phyloP scores from a whole-genome alignment of 257 asterid genomes.

The Phtheirospermum japonicum region DNA sequence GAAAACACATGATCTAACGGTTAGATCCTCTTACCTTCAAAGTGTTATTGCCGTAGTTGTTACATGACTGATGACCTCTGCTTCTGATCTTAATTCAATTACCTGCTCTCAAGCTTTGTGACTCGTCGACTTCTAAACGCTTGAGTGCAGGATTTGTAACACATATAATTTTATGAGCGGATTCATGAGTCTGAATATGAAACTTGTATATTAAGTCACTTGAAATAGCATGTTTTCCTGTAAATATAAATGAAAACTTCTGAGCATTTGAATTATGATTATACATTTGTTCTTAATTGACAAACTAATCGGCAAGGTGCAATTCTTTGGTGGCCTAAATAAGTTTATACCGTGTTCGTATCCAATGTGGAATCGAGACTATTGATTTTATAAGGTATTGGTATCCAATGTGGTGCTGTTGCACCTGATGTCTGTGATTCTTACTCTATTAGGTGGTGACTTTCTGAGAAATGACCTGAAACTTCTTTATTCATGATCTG shows the following conservation, averaged over 20 bases:
- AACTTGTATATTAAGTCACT: neutral
- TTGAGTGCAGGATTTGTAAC: neutral
- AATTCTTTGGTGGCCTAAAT: no score
- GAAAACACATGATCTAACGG: conserved; percentile 64
- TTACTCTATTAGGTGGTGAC: conserved; percentile 1
- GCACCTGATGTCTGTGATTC: neutral
- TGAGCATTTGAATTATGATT: neutral
- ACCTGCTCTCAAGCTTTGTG: neutral
- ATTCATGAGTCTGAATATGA: neutral
- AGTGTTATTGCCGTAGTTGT: conserved; percentile 2
- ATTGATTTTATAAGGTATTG: neutral
- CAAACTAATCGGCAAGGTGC: neutral
- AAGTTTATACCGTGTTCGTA: neutral
- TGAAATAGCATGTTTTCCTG: neutral
- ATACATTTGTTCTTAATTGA: neutral
- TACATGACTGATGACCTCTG: conserved; percentile 9
- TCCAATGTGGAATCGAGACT: neutral
- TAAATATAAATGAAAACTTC: neutral
- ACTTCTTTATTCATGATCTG: conserved; percentile 15
- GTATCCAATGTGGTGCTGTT: neutral
- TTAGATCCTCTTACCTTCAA: conserved; percentile 27
- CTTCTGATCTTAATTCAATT: neutral
- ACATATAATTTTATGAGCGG: neutral
- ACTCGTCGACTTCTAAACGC: neutral
- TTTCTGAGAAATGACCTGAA: conserved; percentile 2